Conservation (phyloP, 192 early-diverging fungal species). For the Podila horticola region DNA sequence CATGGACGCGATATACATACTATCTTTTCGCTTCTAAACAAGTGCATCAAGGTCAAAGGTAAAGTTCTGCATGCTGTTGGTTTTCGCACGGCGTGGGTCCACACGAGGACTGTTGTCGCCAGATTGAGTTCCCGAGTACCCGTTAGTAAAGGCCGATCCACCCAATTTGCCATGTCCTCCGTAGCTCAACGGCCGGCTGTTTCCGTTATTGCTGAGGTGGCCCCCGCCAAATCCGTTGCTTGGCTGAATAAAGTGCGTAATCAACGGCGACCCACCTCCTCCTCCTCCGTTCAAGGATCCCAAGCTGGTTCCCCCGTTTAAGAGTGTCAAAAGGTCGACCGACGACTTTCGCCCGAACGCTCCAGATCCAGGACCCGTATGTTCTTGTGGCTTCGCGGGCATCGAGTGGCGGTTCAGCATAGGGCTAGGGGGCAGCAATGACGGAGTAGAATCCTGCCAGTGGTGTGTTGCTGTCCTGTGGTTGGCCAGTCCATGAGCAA, state of each 20-base stretch:
- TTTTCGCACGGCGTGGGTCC: slow-evolving; percentile 10
- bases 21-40: slow-evolving; percentile 8
- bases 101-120: not conserved
- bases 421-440: not conserved
- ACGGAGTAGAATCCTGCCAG: not conserved
- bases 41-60: slow-evolving; percentile 56
- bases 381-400: not conserved
- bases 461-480: not conserved
- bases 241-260: slow-evolving; percentile 1
- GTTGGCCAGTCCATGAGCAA: not conserved
- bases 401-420: slow-evolving; percentile 11
- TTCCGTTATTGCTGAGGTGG: not conserved
- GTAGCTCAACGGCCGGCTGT: not conserved
- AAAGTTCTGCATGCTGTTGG: slow-evolving; percentile 53
- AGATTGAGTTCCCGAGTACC: not conserved
- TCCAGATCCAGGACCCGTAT: not conserved
- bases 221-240: slow-evolving; percentile 1
- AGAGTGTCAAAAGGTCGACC: slow-evolving; percentile 60
- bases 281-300: not conserved
- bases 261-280: not conserved
- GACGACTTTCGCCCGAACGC: slow-evolving; percentile 34
- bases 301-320: slow-evolving; percentile 13
- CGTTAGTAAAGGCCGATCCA: not conserved
- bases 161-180: too few relatives aligned
- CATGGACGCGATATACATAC: too few relatives aligned